Evolutionary conservation across 78 protist species (phyloP).

Genomic region (Guillardia theta): DNA sequence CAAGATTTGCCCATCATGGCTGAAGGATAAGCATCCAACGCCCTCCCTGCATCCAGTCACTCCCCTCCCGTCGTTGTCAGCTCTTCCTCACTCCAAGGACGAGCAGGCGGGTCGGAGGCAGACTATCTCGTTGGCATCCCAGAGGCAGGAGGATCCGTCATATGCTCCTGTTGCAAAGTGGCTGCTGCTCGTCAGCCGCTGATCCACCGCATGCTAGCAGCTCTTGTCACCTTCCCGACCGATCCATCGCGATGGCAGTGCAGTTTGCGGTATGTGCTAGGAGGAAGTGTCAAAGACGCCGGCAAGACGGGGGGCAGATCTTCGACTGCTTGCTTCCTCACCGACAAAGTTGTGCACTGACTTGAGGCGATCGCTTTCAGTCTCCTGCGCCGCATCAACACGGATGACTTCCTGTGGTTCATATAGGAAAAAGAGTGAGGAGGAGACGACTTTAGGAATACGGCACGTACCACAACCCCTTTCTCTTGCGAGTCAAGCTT

Average conservation of each 20-base stretch:
- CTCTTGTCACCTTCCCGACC: neutral
- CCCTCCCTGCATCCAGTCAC: neutral
- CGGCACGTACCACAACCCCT: neutral
- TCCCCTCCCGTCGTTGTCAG: neutral
- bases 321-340: too few relatives aligned
- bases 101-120: neutral
- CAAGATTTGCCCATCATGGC: neutral
- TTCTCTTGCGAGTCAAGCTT: neutral
- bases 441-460: neutral
- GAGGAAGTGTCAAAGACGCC: neutral
- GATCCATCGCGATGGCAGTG: neutral
- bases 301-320: too few relatives aligned
- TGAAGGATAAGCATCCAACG: neutral
- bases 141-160: neutral
- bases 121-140: neutral
- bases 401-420: neutral
- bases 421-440: neutral
- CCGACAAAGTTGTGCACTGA: too few relatives aligned
- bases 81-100: neutral
- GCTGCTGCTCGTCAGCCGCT: neutral
- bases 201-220: neutral
- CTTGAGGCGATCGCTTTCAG: neutral
- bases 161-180: slow-evolving; percentile 16
- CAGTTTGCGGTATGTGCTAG: slow-evolving; percentile 36
- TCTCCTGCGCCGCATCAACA: neutral